phyloP scores from a whole-genome alignment of 139 green algal species.

The Yamagishiella unicocca region DNA sequence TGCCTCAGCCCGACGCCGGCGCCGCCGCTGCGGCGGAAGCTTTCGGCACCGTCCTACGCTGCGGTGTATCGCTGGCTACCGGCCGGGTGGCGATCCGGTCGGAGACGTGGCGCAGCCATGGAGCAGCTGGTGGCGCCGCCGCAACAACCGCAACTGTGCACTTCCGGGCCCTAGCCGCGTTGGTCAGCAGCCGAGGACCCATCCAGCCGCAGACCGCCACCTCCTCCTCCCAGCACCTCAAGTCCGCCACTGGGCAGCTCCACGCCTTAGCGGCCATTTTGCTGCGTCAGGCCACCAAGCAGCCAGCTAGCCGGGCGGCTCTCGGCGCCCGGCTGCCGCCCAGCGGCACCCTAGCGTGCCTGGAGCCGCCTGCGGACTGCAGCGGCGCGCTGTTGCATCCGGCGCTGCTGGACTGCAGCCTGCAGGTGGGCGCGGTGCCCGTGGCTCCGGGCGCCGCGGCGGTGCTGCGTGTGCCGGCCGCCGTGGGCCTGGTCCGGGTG shows the following conservation, averaged over 20 bases:
- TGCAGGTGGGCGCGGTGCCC: slow-evolving; percentile 72
- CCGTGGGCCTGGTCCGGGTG: slow-evolving; percentile 28
- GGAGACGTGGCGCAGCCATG: not conserved
- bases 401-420: slow-evolving; percentile 66
- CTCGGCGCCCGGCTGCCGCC: not conserved
- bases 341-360: not conserved
- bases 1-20: slow-evolving; percentile 1
- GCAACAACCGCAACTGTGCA: not conserved
- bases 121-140: too few relatives aligned
- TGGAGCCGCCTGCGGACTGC: not conserved
- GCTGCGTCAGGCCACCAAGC: not conserved
- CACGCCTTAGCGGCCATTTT: not conserved
- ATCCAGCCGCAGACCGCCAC: not conserved
- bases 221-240: not conserved
- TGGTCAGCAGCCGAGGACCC: not conserved
- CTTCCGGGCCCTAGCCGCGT: not conserved
- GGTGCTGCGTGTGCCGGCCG: slow-evolving; percentile 47
- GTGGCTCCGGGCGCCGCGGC: not conserved
- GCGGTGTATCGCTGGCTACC: slow-evolving; percentile 10
- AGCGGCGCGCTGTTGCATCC: slow-evolving; percentile 60
- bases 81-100: slow-evolving; percentile 25
- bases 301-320: not conserved
- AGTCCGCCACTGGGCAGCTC: too few relatives aligned
- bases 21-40: not conserved
- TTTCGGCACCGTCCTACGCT: not conserved